Evolutionary conservation across 768 basidiomycete species (phyloP).

Genomic region (Amanita pseudoporphyria): DNA sequence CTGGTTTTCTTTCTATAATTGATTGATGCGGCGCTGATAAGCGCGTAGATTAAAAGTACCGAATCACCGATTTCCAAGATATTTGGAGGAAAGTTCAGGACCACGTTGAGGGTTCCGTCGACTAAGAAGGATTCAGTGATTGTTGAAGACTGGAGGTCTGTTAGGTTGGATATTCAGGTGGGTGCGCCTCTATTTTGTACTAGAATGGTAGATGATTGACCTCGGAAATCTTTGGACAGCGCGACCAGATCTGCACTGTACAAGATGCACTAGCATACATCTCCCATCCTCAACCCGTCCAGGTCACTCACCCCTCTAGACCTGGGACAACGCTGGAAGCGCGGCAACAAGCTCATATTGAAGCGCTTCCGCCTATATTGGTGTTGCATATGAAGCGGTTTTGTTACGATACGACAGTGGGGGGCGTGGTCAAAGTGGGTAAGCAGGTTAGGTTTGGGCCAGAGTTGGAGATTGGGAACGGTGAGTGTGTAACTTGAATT

Average conservation of each 20-base stretch:
- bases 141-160: constrained; percentile 85
- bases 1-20: background rate
- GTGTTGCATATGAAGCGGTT: constrained; percentile 90
- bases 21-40: constrained; percentile 1
- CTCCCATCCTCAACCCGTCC: constrained; percentile 71
- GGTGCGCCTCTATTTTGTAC: constrained; percentile 9
- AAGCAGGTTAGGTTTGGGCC: constrained; percentile 75
- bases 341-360: constrained; percentile 53
- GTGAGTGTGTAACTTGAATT: constrained; percentile 26
- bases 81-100: constrained; percentile 89
- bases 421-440: constrained; percentile 76
- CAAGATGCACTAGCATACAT: constrained; percentile 76
- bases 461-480: constrained; percentile 66
- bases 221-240: constrained; percentile 26
- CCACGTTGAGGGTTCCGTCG: constrained; percentile 70
- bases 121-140: constrained; percentile 74
- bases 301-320: constrained; percentile 50
- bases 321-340: constrained; percentile 62
- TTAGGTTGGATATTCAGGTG: constrained; percentile 87
- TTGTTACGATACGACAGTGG: constrained; percentile 66
- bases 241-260: constrained; percentile 65
- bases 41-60: constrained; percentile 53
- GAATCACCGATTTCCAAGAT: constrained; percentile 88
- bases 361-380: constrained; percentile 73
- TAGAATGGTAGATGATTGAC: constrained; percentile 3